Percentiles rank a stretch among this genome's conserved stretches.
phyloP scores from a whole-genome alignment of 371 early-diverging fungal species.

The Zychaea mexicana region DNA sequence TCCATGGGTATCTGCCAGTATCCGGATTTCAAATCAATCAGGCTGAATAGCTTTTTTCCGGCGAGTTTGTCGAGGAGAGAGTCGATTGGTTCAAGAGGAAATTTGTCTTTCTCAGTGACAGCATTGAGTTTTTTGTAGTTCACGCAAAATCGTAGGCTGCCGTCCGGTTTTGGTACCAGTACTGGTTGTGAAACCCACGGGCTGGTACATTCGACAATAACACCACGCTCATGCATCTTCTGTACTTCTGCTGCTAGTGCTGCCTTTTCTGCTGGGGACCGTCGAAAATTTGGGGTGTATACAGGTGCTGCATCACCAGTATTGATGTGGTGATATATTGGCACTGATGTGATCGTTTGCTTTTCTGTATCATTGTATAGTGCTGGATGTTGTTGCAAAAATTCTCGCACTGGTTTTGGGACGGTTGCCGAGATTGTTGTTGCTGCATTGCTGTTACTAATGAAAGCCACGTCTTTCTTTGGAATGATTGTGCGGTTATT shows the following conservation, averaged over 20 bases:
- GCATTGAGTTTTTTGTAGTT: conserved; percentile 37
- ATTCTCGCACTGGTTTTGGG: too few relatives aligned
- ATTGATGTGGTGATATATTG: conserved; percentile 9
- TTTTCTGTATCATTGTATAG: not conserved
- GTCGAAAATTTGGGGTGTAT: not conserved
- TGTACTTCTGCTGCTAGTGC: conserved; percentile 18
- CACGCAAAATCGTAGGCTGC: conserved; percentile 33
- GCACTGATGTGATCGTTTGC: conserved; percentile 12
- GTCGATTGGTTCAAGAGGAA: conserved; percentile 44
- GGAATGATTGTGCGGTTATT: not conserved
- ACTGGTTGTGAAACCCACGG: conserved; percentile 38
- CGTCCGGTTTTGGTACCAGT: conserved; percentile 49
- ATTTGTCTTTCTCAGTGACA: conserved; percentile 31
- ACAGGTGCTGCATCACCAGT: conserved; percentile 16
- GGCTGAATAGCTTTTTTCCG: conserved; percentile 25
- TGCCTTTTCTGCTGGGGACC: conserved; percentile 2
- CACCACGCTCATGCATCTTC: conserved; percentile 12
- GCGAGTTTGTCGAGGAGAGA: conserved; percentile 31
- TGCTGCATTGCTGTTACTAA: not conserved
- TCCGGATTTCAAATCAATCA: conserved; percentile 43
- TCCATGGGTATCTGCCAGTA: conserved; percentile 41
- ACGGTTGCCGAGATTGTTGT: not conserved
- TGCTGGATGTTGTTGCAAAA: not conserved
- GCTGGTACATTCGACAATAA: conserved; percentile 20
- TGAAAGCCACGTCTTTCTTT: not conserved